phyloP scores from a whole-genome alignment of 2,329 filamentous ascomycete genomes.

The Neonectria magnoliae region DNA sequence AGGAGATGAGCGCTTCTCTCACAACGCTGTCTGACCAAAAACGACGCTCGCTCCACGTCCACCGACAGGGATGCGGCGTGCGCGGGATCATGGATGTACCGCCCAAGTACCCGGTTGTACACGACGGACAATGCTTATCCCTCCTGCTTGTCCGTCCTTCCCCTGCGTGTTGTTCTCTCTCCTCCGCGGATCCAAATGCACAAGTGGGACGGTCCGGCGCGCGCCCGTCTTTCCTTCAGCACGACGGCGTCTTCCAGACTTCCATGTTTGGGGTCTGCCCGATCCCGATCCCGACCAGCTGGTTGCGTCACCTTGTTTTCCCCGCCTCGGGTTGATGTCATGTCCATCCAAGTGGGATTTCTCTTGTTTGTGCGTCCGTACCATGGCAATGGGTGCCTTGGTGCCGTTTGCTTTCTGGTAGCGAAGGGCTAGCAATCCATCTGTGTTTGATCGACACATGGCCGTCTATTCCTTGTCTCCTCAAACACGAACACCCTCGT shows the following conservation, averaged over 20 bases:
- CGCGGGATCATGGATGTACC: background rate
- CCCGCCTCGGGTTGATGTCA: background rate
- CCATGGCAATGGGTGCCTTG: background rate
- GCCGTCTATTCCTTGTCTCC: background rate
- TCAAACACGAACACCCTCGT: background rate
- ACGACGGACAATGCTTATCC: background rate
- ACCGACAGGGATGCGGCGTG: slow-evolving; percentile 6
- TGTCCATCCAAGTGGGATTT: background rate
- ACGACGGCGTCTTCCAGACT: slow-evolving; percentile 15
- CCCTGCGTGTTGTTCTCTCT: background rate
- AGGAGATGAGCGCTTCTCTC: slow-evolving; percentile 4
- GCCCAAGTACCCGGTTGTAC: slow-evolving; percentile 3
- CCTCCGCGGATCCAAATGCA: slow-evolving; percentile 9
- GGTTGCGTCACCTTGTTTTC: slow-evolving; percentile 13
- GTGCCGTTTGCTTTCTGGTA: background rate
- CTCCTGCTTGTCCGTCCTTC: background rate
- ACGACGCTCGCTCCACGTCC: background rate
- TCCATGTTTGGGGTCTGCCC: slow-evolving; percentile 12
- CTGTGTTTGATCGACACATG: background rate
- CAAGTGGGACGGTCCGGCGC: slow-evolving; percentile 35
- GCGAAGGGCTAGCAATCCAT: background rate
- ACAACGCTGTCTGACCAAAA: slow-evolving; percentile 2
- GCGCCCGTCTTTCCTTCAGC: slow-evolving; percentile 10
- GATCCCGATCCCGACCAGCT: slow-evolving; percentile 15
- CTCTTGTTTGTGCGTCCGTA: background rate